Conservation (phyloP, 768 basidiomycete species). For the Amanita jacksonii region DNA sequence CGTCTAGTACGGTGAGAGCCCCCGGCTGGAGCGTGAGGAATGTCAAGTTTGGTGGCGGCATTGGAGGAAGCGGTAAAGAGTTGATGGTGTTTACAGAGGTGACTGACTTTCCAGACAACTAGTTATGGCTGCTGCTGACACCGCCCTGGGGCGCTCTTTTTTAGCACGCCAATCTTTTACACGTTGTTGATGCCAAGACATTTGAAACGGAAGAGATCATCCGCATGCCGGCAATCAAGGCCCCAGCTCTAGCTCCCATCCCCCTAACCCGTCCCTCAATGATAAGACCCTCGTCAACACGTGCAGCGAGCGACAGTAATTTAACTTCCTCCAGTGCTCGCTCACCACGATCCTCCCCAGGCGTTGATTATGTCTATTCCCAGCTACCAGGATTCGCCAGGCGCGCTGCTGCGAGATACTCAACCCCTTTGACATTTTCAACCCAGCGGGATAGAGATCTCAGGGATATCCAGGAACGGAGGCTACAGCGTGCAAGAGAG, state of each 20-base stretch:
- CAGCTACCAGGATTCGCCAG: slow-evolving; percentile 9
- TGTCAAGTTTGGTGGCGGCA: slow-evolving; percentile 73
- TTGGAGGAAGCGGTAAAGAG: slow-evolving; percentile 48
- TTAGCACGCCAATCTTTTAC: slow-evolving; percentile 80
- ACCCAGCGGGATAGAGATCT: slow-evolving; percentile 7
- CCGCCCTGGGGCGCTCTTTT: too few relatives aligned
- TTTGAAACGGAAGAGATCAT: slow-evolving; percentile 72
- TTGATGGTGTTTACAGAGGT: slow-evolving; percentile 90
- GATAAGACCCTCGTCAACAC: slow-evolving; percentile 4
- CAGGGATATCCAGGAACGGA: slow-evolving; percentile 5
- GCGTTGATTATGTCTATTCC: slow-evolving; percentile 7
- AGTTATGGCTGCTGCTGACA: too few relatives aligned
- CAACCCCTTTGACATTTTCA: slow-evolving; percentile 7
- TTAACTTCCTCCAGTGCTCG: slow-evolving; percentile 5
- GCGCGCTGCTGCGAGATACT: background rate
- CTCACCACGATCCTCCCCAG: background rate
- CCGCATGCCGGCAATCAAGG: slow-evolving; percentile 37
- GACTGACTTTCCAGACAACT: slow-evolving; percentile 13
- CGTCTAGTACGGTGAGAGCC: slow-evolving; percentile 39
- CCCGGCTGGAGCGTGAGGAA: slow-evolving; percentile 81
- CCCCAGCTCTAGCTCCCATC: slow-evolving; percentile 7
- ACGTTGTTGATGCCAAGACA: slow-evolving; percentile 80
- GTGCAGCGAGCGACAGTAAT: slow-evolving; percentile 6
- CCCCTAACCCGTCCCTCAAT: slow-evolving; percentile 6
- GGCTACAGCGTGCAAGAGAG: slow-evolving; percentile 3